Conservation (phyloP, 306 rosid genomes). For the Vicia faba region DNA sequence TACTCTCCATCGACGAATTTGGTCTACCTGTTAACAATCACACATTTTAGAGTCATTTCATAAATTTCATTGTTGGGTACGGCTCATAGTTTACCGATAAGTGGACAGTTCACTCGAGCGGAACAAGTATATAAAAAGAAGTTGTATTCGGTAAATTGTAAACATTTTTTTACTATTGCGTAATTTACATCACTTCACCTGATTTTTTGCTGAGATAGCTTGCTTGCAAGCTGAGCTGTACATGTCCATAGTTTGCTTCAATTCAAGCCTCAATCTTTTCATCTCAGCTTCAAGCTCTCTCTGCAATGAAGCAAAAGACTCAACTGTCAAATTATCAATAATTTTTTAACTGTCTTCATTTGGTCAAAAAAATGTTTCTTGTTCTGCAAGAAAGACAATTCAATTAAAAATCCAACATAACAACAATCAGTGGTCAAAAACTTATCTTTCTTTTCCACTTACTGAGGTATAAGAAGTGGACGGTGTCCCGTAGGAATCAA, state of each 20-base stretch:
- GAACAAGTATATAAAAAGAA: too few species aligned
- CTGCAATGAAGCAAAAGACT: constrained; percentile 49
- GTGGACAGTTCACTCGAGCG: too few species aligned
- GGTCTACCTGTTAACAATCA: constrained; percentile 63
- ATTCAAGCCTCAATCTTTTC: constrained; percentile 82
- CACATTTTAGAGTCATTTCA: constrained; percentile 25
- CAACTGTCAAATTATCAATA: constrained; percentile 28
- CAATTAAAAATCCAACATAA: neutral
- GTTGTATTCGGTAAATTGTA: too few species aligned
- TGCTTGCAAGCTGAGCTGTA: constrained; percentile 97
- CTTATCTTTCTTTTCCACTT: constrained; percentile 38
- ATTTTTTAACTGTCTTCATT: constrained; percentile 15
- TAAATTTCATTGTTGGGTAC: neutral
- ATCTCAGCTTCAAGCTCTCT: constrained; percentile 79
- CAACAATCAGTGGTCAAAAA: constrained; percentile 8
- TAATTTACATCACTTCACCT: constrained; percentile 51
- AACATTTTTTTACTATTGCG: constrained; percentile 1
- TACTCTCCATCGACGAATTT: constrained; percentile 76
- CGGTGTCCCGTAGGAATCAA: constrained; percentile 29
- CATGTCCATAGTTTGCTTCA: constrained; percentile 97
- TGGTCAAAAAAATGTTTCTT: constrained; percentile 22
- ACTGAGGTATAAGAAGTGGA: constrained; percentile 50
- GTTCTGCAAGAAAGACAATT: constrained; percentile 19
- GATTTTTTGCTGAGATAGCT: constrained; percentile 90
- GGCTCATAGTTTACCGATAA: too few species aligned